Conservation (phyloP, 2,329 filamentous ascomycete species). For the Cladophialophora chaetospira region DNA sequence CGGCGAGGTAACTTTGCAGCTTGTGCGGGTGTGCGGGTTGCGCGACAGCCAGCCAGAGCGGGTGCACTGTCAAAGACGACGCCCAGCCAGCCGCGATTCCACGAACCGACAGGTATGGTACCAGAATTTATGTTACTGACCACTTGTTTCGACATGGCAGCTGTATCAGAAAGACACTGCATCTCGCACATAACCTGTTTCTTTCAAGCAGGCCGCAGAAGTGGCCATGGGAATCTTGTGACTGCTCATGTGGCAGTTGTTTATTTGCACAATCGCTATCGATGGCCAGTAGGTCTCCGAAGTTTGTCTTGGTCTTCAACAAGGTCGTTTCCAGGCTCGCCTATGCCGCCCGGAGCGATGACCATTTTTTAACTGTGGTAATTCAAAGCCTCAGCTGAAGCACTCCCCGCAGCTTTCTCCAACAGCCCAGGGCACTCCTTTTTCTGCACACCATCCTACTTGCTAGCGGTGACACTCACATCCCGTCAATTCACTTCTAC, state of each 20-base stretch:
- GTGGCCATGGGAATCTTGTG: background rate
- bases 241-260: constrained; percentile 17
- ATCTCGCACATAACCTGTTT: background rate
- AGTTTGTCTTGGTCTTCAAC: constrained; percentile 2
- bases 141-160: constrained; percentile 1
- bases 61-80: background rate
- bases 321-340: constrained; percentile 15
- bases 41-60: constrained; percentile 17
- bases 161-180: constrained; percentile 7
- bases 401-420: background rate
- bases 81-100: constrained; percentile 8
- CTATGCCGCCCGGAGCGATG: background rate
- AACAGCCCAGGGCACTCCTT: background rate
- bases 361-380: background rate
- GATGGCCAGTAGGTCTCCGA: constrained; percentile 3
- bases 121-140: background rate
- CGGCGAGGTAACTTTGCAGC: constrained; percentile 18
- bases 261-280: constrained; percentile 14
- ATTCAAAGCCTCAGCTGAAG: background rate
- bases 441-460: background rate
- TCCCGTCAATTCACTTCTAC: constrained; percentile 4
- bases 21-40: constrained; percentile 21
- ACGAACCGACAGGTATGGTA: constrained; percentile 2
- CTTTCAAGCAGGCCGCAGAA: constrained; percentile 1
- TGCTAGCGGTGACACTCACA: constrained; percentile 3